Percentiles rank a stretch among this genome's conserved stretches.
Evolutionary conservation across 2,329 filamentous ascomycete species (phyloP).

Genomic region (Aspergillus novofumigatus): DNA sequence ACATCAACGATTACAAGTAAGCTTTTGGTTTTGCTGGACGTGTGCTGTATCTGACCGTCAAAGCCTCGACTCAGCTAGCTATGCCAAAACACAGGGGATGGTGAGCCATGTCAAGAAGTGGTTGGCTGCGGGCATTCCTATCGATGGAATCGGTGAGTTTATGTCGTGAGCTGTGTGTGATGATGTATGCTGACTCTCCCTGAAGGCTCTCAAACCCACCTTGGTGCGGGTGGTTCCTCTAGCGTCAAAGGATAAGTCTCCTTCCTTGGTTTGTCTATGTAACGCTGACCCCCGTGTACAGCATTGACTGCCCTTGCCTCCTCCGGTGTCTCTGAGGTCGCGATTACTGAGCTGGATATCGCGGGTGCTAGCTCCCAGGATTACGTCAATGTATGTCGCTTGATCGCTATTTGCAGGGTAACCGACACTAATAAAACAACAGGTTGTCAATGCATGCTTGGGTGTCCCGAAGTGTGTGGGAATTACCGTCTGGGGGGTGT

Average conservation of each 20-base stretch:
- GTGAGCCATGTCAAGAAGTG: constrained; percentile 59
- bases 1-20: constrained; percentile 66
- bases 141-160: constrained; percentile 55
- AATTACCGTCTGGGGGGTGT: constrained; percentile 59
- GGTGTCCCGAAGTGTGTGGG: constrained; percentile 58
- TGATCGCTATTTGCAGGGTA: constrained; percentile 1
- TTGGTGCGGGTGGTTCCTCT: constrained; percentile 25
- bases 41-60: constrained; percentile 27
- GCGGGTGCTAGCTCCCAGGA: constrained; percentile 52
- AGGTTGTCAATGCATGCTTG: constrained; percentile 53
- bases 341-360: constrained; percentile 67
- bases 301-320: constrained; percentile 52
- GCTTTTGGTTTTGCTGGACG: neutral
- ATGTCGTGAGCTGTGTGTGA: neutral
- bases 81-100: constrained; percentile 57
- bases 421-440: constrained; percentile 17
- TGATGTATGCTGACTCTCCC: constrained; percentile 6
- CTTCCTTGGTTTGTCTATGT: neutral
- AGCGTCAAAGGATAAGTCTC: constrained; percentile 1
- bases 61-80: constrained; percentile 60
- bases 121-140: constrained; percentile 58
- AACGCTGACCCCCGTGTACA: constrained; percentile 27
- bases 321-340: constrained; percentile 52
- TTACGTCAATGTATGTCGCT: constrained; percentile 48
- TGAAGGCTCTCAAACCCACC: constrained; percentile 53